Conservation (phyloP, 176 grass and related monocot species). For the Luzula sylvatica region DNA sequence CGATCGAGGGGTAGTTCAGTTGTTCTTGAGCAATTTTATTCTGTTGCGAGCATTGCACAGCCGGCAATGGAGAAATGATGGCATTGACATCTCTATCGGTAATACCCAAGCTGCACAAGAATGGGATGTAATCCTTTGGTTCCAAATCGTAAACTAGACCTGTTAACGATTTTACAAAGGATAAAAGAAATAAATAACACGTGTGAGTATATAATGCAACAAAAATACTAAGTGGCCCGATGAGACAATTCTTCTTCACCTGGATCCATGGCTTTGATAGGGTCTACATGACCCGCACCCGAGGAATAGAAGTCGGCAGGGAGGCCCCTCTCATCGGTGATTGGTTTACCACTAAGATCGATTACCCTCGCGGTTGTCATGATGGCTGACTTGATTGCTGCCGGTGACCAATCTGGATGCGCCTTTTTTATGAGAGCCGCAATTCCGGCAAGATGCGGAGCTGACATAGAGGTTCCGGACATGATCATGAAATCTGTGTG, state of each 20-base stretch:
- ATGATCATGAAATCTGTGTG: neutral
- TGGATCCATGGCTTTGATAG: slow-evolving; percentile 28
- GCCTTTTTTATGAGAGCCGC: slow-evolving; percentile 21
- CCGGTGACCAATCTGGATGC: slow-evolving; percentile 21
- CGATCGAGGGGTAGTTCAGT: slow-evolving; percentile 17
- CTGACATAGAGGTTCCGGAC: slow-evolving; percentile 26
- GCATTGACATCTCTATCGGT: neutral
- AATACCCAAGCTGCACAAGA: slow-evolving; percentile 2
- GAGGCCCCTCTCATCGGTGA: neutral
- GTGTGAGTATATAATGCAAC: too few relatives aligned
- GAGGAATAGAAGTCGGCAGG: neutral
- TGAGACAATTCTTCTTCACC: neutral
- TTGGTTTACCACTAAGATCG: slow-evolving; percentile 13
- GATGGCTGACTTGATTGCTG: slow-evolving; percentile 26
- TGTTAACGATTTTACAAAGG: too few relatives aligned
- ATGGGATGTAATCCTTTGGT: slow-evolving; percentile 1
- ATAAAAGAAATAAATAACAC: too few relatives aligned
- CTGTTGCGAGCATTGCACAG: neutral
- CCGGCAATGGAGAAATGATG: neutral
- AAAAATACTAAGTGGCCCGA: too few relatives aligned
- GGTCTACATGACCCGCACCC: slow-evolving; percentile 34
- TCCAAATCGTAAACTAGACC: slow-evolving; percentile 10
- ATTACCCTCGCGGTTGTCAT: slow-evolving; percentile 38
- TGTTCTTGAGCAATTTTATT: slow-evolving; percentile 1
- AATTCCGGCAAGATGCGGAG: slow-evolving; percentile 28